Evolutionary conservation across 768 basidiomycete genomes (phyloP).

Genomic region (Panellus pusillus): DNA sequence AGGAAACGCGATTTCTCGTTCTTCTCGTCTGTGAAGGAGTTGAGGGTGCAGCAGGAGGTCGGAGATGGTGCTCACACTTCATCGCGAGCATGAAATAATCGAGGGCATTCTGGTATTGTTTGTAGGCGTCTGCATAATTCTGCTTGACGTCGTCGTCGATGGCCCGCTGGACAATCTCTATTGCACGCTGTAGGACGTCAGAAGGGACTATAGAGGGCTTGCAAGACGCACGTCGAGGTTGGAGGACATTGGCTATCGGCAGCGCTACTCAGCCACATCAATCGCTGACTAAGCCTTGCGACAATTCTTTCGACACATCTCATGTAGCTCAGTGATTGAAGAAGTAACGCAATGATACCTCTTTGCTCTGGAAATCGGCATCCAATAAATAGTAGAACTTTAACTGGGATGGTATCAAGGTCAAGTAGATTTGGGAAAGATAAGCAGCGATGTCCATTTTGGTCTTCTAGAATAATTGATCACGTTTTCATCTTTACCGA

Average conservation of each 20-base stretch:
- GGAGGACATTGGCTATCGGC: slow-evolving; percentile 4
- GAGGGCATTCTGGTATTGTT: slow-evolving; percentile 89
- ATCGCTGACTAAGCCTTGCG: no score
- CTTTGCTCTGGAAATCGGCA: no score
- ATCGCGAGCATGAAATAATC: slow-evolving; percentile 99
- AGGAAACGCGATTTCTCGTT: slow-evolving; percentile 88
- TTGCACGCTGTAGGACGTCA: slow-evolving; percentile 48
- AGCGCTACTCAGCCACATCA: no score
- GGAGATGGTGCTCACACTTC: slow-evolving; percentile 62
- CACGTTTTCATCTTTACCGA: no score
- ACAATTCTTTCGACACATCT: no score
- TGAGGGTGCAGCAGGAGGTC: background rate
- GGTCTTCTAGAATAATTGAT: no score
- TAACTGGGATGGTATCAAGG: no score
- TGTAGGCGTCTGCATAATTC: slow-evolving; percentile 94
- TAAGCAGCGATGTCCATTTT: no score
- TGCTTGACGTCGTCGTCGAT: slow-evolving; percentile 92
- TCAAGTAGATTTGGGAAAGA: no score
- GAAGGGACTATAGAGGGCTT: background rate
- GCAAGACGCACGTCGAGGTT: slow-evolving; percentile 18
- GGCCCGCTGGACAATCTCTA: slow-evolving; percentile 89
- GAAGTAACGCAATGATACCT: no score
- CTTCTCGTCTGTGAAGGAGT: slow-evolving; percentile 68
- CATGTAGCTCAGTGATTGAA: no score
- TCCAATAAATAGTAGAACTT: no score